These are phyloP conservation scores for Boletus sp. DNA, from an alignment of 1,284 basidiomycete genomes.

Conservation along the genomic window DNA sequence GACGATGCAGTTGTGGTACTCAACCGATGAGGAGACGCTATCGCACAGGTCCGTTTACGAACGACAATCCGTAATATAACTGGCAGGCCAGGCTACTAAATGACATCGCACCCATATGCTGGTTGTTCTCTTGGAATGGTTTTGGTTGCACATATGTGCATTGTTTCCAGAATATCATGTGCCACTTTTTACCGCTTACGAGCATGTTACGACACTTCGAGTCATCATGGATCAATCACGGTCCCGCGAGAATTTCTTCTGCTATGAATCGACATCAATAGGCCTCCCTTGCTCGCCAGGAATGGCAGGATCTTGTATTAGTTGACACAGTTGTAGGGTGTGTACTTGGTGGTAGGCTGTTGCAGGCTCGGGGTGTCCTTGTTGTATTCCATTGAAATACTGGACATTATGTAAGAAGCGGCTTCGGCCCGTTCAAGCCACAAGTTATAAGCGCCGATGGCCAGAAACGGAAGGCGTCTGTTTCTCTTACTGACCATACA, in stretches of 20 bases:
- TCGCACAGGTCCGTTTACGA: neutral
- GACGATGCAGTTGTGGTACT: too few species aligned
- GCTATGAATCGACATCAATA: neutral
- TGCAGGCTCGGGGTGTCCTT: too few species aligned
- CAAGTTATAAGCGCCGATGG: too few species aligned
- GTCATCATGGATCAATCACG: neutral
- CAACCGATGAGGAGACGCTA: too few species aligned
- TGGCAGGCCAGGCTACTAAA: conserved; percentile 18
- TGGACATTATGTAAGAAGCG: too few species aligned
- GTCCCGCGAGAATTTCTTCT: neutral
- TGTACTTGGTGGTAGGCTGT: too few species aligned
- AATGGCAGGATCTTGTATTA: neutral
- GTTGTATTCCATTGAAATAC: too few species aligned
- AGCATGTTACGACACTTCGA: neutral
- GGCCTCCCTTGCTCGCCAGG: too few species aligned
- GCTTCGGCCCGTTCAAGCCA: too few species aligned
- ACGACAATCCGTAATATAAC: neutral
- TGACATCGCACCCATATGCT: neutral
- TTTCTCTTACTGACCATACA: too few species aligned
- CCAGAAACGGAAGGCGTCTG: too few species aligned
- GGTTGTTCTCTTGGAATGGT: neutral
- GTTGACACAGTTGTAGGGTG: neutral
- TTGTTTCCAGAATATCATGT: neutral
- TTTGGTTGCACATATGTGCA: neutral
- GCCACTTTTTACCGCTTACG: neutral